Conservation (phyloP, 176 grass and related monocot genomes). For the Triticum urartu region DNA sequence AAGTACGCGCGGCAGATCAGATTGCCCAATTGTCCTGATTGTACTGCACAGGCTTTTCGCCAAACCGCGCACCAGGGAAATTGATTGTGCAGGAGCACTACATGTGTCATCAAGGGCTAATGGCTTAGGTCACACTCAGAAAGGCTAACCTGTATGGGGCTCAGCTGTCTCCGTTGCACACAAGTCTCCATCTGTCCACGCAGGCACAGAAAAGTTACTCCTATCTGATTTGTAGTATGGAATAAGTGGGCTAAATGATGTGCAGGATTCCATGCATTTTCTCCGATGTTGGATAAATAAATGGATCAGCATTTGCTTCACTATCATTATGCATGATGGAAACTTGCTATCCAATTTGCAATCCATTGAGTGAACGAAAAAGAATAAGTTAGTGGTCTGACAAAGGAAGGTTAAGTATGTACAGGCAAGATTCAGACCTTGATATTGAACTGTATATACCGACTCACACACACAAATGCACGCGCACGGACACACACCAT, state of each 20-base stretch:
- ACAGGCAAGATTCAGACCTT: neutral
- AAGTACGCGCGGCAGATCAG: neutral
- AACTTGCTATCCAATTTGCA: slow-evolving; percentile 13
- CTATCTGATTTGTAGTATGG: slow-evolving; percentile 26
- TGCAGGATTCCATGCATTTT: slow-evolving; percentile 26
- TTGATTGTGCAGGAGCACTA: slow-evolving; percentile 26
- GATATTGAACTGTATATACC: no score
- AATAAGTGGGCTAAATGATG: slow-evolving; percentile 39
- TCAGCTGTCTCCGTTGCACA: neutral
- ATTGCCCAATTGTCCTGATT: slow-evolving; percentile 12
- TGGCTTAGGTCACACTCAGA: slow-evolving; percentile 11
- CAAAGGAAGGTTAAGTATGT: neutral
- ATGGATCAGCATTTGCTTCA: slow-evolving; percentile 22
- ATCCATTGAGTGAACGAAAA: no score
- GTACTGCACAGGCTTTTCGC: slow-evolving; percentile 38
- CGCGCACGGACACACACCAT: no score
- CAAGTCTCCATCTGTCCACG: neutral
- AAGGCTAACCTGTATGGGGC: slow-evolving; percentile 23
- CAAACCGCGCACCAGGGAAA: slow-evolving; percentile 36
- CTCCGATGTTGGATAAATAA: slow-evolving; percentile 12
- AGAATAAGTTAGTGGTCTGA: neutral
- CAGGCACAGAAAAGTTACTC: neutral
- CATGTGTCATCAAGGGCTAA: neutral
- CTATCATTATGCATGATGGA: slow-evolving; percentile 33
- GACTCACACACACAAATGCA: no score